A percentile compares a stretch with the other conserved stretches of the same genome.
Evolutionary conservation across 2,329 filamentous ascomycete species (phyloP).

Genomic region (Verticillium nonalfalfae): DNA sequence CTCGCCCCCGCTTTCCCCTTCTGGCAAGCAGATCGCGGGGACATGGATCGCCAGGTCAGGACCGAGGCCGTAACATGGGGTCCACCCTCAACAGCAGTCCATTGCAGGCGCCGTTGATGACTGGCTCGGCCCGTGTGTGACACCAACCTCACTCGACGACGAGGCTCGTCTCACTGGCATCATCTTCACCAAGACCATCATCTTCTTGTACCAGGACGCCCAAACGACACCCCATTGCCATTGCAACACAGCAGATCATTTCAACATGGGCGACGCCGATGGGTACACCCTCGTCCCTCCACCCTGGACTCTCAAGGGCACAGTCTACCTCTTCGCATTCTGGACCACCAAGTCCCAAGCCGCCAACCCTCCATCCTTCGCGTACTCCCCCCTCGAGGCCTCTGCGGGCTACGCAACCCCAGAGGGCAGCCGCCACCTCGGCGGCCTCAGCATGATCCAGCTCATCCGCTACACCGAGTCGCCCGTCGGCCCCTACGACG

Average conservation of each 20-base stretch:
- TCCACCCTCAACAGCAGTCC: background rate
- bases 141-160: background rate
- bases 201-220: background rate
- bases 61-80: background rate
- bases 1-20: background rate
- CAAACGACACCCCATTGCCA: background rate
- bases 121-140: background rate
- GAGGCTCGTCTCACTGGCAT: background rate
- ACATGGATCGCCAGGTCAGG: background rate
- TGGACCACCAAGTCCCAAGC: constrained; percentile 24
- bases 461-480: constrained; percentile 43
- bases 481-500: constrained; percentile 48
- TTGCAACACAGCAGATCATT: background rate
- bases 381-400: constrained; percentile 41
- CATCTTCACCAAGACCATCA: background rate
- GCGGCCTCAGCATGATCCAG: constrained; percentile 42
- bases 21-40: background rate
- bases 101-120: background rate
- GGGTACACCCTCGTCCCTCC: background rate
- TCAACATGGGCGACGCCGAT: background rate
- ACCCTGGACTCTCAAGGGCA: constrained; percentile 39
- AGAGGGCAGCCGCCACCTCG: constrained; percentile 27
- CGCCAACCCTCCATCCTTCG: constrained; percentile 24
- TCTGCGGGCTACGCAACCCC: constrained; percentile 25
- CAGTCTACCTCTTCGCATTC: constrained; percentile 36